Evolutionary conservation across 1,284 basidiomycete species (phyloP).

Genomic region (Trichosporon sp.): DNA sequence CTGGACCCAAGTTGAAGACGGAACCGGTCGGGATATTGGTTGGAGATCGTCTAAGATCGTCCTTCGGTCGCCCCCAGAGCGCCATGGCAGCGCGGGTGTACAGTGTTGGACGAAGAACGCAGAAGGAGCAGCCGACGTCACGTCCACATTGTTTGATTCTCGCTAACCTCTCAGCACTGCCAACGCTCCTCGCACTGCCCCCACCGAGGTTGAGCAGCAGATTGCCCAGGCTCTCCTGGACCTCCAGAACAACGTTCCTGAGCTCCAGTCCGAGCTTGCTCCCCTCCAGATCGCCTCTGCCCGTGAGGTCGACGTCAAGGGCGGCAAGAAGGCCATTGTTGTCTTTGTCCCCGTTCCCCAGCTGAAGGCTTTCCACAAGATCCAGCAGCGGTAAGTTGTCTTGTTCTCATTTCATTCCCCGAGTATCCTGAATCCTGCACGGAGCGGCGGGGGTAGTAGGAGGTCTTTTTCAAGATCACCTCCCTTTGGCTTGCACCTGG

Average conservation of each 20-base stretch:
- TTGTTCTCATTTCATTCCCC: background rate
- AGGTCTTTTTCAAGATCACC: constrained; percentile 57
- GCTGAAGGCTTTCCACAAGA: constrained; percentile 98
- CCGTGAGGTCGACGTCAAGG: constrained; percentile 98
- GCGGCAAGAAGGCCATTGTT: constrained; percentile 98
- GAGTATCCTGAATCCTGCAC: constrained; percentile 14
- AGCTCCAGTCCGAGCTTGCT: constrained; percentile 95
- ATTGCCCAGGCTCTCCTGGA: constrained; percentile 97
- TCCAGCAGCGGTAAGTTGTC: constrained; percentile 84
- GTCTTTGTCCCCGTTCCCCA: constrained; percentile 98
- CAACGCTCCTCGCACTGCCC: constrained; percentile 85
- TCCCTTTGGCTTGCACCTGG: constrained; percentile 43
- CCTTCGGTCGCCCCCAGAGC: no score
- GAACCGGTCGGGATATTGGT: no score
- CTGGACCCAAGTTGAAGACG: no score
- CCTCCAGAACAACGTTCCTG: constrained; percentile 96
- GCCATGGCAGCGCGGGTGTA: no score
- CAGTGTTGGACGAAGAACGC: no score
- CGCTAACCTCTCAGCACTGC: constrained; percentile 65
- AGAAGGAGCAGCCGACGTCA: background rate
- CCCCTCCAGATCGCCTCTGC: constrained; percentile 96
- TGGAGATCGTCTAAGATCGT: no score
- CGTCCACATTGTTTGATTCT: background rate
- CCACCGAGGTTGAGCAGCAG: constrained; percentile 87
- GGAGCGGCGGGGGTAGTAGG: constrained; percentile 51